These are phyloP conservation scores for Gymnopilus junonius DNA, from an alignment of 768 basidiomycete species.

Conservation along the genomic window DNA sequence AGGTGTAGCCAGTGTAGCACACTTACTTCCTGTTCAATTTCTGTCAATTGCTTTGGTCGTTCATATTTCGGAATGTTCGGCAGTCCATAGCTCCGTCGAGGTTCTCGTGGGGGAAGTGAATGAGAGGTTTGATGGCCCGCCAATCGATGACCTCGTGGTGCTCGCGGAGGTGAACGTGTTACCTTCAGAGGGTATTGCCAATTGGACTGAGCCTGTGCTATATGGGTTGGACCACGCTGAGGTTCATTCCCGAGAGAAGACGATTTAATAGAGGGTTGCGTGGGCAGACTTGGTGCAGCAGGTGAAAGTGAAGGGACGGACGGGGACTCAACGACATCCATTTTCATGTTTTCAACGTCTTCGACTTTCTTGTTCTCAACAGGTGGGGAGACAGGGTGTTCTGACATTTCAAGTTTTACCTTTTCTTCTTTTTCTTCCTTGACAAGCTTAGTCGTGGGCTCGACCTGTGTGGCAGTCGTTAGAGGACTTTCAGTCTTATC, in stretches of 20 bases:
- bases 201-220: conserved; percentile 20
- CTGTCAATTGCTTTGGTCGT: conserved; percentile 3
- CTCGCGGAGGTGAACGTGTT: conserved; percentile 40
- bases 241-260: conserved; percentile 9
- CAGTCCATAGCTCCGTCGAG: conserved; percentile 20
- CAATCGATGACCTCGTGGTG: conserved; percentile 35
- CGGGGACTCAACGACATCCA: conserved; percentile 6
- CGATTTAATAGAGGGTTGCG: conserved; percentile 13
- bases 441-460: neutral
- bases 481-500: neutral
- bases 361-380: conserved; percentile 18
- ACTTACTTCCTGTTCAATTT: conserved; percentile 27
- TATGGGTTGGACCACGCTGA: conserved; percentile 2
- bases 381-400: neutral
- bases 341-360: conserved; percentile 1
- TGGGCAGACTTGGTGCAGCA: neutral
- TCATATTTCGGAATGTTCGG: conserved; percentile 15
- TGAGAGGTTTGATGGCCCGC: conserved; percentile 10
- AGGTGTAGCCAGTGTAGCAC: neutral
- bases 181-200: conserved; percentile 7
- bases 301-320: neutral
- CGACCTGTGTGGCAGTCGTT: neutral
- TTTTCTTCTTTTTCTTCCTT: neutral
- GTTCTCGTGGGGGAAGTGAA: conserved; percentile 17
- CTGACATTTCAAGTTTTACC: neutral